A percentile compares a stretch with the other conserved stretches of the same genome.
Evolutionary conservation across 2,329 filamentous ascomycete genomes (phyloP).

Genomic region (Aspergillus terreus): DNA sequence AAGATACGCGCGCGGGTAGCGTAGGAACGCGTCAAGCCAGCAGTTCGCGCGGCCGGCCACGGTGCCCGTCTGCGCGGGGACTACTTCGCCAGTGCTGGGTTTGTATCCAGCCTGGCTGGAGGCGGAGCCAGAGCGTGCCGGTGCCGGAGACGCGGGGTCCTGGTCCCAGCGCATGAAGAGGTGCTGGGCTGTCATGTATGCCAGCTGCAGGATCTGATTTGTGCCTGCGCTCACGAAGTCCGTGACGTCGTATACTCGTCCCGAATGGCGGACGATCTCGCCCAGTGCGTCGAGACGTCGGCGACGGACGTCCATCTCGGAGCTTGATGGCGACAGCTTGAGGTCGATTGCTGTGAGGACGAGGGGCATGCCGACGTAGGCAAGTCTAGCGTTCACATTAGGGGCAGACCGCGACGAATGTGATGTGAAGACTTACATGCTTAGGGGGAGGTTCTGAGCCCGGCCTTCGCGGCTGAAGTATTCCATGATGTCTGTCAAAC

Average conservation of each 20-base stretch:
- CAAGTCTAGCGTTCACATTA: constrained; percentile 15
- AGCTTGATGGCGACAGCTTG: constrained; percentile 19
- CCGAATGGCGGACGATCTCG: constrained; percentile 22
- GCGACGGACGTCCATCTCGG: constrained; percentile 14
- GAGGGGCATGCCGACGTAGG: constrained; percentile 24
- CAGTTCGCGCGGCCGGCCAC: constrained; percentile 10
- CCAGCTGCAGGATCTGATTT: constrained; percentile 24
- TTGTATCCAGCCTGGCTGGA: neutral
- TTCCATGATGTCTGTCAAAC: constrained; percentile 46
- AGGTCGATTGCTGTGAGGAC: constrained; percentile 26
- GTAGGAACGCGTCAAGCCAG: constrained; percentile 24
- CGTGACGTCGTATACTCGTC: constrained; percentile 23
- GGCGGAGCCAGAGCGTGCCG: neutral
- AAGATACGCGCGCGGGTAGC: constrained; percentile 23
- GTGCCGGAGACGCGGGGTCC: neutral
- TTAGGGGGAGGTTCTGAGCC: constrained; percentile 47
- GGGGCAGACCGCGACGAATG: no score
- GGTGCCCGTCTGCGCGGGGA: neutral
- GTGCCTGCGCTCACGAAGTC: constrained; percentile 22
- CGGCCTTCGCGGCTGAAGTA: constrained; percentile 46
- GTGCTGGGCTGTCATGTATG: constrained; percentile 21
- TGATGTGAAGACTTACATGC: constrained; percentile 36
- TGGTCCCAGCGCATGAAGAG: constrained; percentile 17
- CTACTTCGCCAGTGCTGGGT: neutral
- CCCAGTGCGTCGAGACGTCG: constrained; percentile 17